phyloP scores from a whole-genome alignment of 306 rosid genomes.

The Castanopsis chinensis region DNA sequence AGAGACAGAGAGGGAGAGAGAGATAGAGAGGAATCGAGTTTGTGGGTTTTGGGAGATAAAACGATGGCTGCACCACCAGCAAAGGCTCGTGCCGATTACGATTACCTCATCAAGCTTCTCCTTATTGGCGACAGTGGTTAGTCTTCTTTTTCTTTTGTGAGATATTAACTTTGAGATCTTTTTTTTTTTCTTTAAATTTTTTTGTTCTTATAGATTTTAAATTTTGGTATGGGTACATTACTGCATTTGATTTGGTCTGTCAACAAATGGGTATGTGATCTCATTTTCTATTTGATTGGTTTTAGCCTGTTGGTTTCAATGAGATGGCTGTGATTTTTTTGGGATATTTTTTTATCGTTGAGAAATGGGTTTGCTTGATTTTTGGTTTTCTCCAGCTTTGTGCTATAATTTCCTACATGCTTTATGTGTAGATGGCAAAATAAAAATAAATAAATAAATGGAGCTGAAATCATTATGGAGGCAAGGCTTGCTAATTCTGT shows the following conservation, averaged over 20 bases:
- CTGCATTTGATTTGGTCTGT: background rate
- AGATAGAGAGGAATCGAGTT: slow-evolving; percentile 11
- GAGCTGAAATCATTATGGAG: too few species aligned
- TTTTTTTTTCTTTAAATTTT: background rate
- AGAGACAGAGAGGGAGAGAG: background rate
- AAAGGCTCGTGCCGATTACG: slow-evolving; percentile 88
- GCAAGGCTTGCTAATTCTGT: background rate
- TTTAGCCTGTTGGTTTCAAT: background rate
- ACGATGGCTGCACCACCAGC: slow-evolving; percentile 69
- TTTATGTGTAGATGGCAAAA: background rate
- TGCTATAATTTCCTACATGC: background rate
- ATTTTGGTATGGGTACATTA: background rate
- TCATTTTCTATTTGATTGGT: background rate
- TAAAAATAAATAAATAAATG: too few species aligned
- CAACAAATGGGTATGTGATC: background rate
- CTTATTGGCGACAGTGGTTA: slow-evolving; percentile 88
- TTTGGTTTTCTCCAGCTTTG: background rate
- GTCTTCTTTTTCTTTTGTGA: slow-evolving; percentile 6
- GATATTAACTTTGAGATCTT: slow-evolving; percentile 13
- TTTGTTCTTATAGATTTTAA: background rate
- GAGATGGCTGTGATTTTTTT: background rate
- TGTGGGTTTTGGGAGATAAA: slow-evolving; percentile 26
- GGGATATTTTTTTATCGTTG: background rate
- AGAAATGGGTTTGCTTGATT: background rate
- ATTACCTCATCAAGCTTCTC: slow-evolving; percentile 84